phyloP scores from a whole-genome alignment of 352 stramenopile species.

The Phytophthora cajani region DNA sequence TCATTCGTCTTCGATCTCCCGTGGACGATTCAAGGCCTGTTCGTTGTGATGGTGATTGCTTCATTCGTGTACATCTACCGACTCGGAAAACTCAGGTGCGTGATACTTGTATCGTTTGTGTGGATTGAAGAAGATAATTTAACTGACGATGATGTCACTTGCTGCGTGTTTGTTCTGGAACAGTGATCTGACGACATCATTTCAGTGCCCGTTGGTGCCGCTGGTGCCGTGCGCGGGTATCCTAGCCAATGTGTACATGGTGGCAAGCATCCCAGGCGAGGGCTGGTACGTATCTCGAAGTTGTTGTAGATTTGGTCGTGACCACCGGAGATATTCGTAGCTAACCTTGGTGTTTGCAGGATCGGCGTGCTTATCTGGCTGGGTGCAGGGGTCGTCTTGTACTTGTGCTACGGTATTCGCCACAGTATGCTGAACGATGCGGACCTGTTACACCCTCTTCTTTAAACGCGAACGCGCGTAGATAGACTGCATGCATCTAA shows the following conservation, averaged over 20 bases:
- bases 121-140: neutral
- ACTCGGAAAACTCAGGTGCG: constrained; percentile 66
- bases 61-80: constrained; percentile 62
- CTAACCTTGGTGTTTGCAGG: constrained; percentile 36
- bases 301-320: neutral
- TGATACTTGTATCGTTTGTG: neutral
- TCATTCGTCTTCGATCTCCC: constrained; percentile 74
- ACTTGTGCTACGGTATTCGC: constrained; percentile 81
- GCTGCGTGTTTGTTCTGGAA: neutral
- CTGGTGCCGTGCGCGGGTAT: constrained; percentile 66
- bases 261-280: constrained; percentile 55
- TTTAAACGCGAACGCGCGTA: constrained; percentile 21
- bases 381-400: constrained; percentile 62
- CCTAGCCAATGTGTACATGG: constrained; percentile 76
- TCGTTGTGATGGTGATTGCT: constrained; percentile 42
- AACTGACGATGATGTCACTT: neutral
- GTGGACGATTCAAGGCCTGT: constrained; percentile 48
- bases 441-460: constrained; percentile 34
- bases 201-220: constrained; percentile 69
- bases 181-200: constrained; percentile 44
- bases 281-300: constrained; percentile 51
- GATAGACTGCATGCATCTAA: constrained; percentile 10
- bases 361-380: constrained; percentile 82
- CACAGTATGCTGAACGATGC: constrained; percentile 63
- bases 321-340: too few species aligned